A percentile compares a stretch with the other conserved stretches of the same genome.
Conservation (phyloP, 371 early-diverging fungal genomes). For the Apophysomyces ossiformis region DNA sequence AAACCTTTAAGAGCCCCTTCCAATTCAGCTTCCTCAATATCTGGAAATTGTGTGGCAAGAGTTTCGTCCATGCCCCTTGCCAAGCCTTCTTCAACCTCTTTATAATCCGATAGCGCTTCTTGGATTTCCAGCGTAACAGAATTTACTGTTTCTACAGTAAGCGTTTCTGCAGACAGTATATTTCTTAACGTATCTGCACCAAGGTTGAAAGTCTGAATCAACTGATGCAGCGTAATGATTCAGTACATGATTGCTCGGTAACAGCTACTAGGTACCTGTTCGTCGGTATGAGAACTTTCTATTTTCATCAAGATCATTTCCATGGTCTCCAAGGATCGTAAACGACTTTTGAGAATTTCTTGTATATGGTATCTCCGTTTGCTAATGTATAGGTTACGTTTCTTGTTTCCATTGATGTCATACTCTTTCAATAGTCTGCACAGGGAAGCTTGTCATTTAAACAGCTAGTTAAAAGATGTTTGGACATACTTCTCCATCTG, state of each 20-base stretch:
- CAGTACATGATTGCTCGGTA: not conserved
- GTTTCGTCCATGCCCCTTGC: constrained; percentile 29
- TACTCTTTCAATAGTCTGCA: constrained; percentile 20
- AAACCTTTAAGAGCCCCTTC: constrained; percentile 49
- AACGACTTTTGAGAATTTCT: constrained; percentile 45
- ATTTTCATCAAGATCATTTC: constrained; percentile 58
- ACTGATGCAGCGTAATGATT: constrained; percentile 23
- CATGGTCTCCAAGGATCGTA: constrained; percentile 59
- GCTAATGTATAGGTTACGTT: constrained; percentile 49
- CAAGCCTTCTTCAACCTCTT: constrained; percentile 61
- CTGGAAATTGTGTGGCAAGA: constrained; percentile 11
- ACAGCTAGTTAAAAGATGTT: not conserved
- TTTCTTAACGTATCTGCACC: constrained; percentile 53
- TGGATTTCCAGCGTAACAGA: constrained; percentile 51
- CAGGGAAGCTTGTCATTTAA: not conserved
- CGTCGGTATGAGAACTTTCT: constrained; percentile 56
- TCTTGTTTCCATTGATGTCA: constrained; percentile 26
- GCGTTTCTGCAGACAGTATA: constrained; percentile 34
- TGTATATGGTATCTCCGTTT: constrained; percentile 47
- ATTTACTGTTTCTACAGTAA: constrained; percentile 48
- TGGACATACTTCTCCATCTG: constrained; percentile 41
- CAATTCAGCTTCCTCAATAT: constrained; percentile 43
- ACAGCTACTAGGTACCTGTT: constrained; percentile 43
- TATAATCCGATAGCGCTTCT: constrained; percentile 52
- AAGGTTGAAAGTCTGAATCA: constrained; percentile 58